phyloP scores from a whole-genome alignment of 2,329 filamentous ascomycete genomes.

The Akanthomyces muscarius region DNA sequence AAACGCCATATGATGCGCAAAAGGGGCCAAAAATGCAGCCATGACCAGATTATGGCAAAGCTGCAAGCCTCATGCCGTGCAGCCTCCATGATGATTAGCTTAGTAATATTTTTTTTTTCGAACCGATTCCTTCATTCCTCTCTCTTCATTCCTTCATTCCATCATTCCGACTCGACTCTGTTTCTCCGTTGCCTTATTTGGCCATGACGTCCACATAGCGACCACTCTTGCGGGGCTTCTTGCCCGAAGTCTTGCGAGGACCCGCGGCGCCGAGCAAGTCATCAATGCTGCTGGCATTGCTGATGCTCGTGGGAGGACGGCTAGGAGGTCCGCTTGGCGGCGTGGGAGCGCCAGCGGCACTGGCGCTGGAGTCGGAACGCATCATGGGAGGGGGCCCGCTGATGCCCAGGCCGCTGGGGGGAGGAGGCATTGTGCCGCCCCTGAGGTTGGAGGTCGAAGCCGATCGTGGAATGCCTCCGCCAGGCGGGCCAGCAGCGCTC shows the following conservation, averaged over 20 bases:
- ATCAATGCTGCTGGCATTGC: conserved; percentile 90
- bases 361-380: conserved; percentile 46
- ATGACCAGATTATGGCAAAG: neutral
- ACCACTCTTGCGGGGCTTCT: conserved; percentile 75
- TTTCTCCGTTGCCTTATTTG: conserved; percentile 40
- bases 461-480: conserved; percentile 23
- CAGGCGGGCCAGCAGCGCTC: conserved; percentile 30
- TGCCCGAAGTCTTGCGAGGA: conserved; percentile 61
- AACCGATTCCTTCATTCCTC: conserved; percentile 5
- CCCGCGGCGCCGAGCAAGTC: conserved; percentile 76
- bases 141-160: neutral
- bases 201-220: conserved; percentile 97
- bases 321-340: conserved; percentile 54
- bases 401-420: conserved; percentile 34
- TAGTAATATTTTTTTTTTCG: neutral
- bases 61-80: neutral
- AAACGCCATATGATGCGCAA: conserved; percentile 6
- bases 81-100: conserved; percentile 8
- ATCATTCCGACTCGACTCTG: neutral
- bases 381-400: conserved; percentile 39
- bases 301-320: conserved; percentile 75
- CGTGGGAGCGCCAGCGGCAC: conserved; percentile 29
- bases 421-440: conserved; percentile 29
- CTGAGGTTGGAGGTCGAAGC: conserved; percentile 28
- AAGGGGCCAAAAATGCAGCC: neutral